Evolutionary conservation across 2,329 filamentous ascomycete genomes (phyloP).

Genomic region (Stemphylium vesicarium): DNA sequence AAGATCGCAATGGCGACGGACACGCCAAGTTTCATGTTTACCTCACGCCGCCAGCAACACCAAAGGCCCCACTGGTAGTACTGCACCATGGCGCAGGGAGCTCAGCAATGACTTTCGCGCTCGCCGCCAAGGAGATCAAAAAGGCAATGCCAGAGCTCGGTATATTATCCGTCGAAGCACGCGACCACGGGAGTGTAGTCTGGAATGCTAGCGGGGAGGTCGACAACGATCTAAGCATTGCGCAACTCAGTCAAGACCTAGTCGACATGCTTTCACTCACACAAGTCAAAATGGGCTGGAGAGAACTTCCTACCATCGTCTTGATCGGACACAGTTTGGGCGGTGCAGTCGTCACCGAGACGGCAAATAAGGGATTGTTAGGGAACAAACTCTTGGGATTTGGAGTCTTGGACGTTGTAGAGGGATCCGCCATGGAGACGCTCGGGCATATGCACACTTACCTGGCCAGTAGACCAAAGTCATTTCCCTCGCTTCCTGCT

Average conservation of each 20-base stretch:
- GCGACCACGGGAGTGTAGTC: slow-evolving; percentile 79
- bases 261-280: slow-evolving; percentile 72
- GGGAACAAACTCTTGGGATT: slow-evolving; percentile 78
- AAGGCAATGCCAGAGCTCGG: slow-evolving; percentile 80
- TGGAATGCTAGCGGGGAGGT: slow-evolving; percentile 44
- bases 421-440: slow-evolving; percentile 93
- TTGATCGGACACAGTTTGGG: slow-evolving; percentile 93
- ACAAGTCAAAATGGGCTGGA: slow-evolving; percentile 73
- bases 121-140: slow-evolving; percentile 77
- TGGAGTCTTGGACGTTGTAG: slow-evolving; percentile 91
- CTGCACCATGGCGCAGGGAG: slow-evolving; percentile 95
- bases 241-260: slow-evolving; percentile 76
- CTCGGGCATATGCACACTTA: slow-evolving; percentile 94
- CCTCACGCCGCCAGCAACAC: slow-evolving; percentile 73
- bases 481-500: slow-evolving; percentile 77
- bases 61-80: slow-evolving; percentile 81
- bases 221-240: slow-evolving; percentile 71
- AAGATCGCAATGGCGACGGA: slow-evolving; percentile 38
- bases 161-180: slow-evolving; percentile 82
- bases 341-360: slow-evolving; percentile 85
- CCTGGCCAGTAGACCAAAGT: slow-evolving; percentile 77
- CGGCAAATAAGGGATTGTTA: slow-evolving; percentile 72
- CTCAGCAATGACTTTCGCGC: slow-evolving; percentile 88
- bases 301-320: slow-evolving; percentile 73
- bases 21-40: slow-evolving; percentile 80